Evolutionary conservation across 2,329 filamentous ascomycete species (phyloP).

Genomic region (Fusarium sp.): DNA sequence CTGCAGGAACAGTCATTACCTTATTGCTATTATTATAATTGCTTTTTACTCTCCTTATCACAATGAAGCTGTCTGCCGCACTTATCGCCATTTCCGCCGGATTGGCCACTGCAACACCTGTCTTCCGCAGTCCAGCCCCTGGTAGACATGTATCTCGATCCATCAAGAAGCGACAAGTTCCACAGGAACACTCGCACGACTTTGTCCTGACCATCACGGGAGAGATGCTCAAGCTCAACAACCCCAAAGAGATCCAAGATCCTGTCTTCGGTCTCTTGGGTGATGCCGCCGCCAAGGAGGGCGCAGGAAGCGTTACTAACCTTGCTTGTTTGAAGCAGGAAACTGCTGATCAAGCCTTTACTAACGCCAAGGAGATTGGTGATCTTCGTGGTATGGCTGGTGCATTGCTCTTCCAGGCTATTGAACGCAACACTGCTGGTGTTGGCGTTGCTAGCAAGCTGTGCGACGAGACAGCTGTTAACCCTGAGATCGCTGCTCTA

Average conservation of each 20-base stretch:
- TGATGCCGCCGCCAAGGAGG: conserved; percentile 15
- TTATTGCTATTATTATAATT: neutral
- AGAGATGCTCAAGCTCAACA: conserved; percentile 9
- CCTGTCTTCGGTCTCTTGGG: conserved; percentile 11
- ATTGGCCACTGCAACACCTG: conserved; percentile 7
- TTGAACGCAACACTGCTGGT: conserved; percentile 63
- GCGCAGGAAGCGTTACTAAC: conserved; percentile 57
- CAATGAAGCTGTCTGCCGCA: conserved; percentile 14
- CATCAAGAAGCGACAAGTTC: conserved; percentile 17
- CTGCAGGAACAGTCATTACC: conserved; percentile 6
- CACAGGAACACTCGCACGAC: conserved; percentile 18
- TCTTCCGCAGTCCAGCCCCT: neutral
- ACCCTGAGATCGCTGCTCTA: conserved; percentile 18
- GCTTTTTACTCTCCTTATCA: neutral
- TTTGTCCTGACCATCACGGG: conserved; percentile 12
- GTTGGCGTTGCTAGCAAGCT: conserved; percentile 40
- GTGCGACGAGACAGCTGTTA: conserved; percentile 5
- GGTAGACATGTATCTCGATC: neutral
- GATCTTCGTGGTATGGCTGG: conserved; percentile 67
- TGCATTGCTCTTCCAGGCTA: conserved; percentile 66
- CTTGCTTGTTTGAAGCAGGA: conserved; percentile 61
- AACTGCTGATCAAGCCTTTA: conserved; percentile 70
- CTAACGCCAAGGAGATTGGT: conserved; percentile 66
- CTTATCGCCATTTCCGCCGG: conserved; percentile 9
- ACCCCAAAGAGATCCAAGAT: conserved; percentile 20